Evolutionary conservation across 73 alveolate genomes (phyloP), one percentile per base, ranked within the genome.

Genomic region (Blepharisma stoltei): DNA sequence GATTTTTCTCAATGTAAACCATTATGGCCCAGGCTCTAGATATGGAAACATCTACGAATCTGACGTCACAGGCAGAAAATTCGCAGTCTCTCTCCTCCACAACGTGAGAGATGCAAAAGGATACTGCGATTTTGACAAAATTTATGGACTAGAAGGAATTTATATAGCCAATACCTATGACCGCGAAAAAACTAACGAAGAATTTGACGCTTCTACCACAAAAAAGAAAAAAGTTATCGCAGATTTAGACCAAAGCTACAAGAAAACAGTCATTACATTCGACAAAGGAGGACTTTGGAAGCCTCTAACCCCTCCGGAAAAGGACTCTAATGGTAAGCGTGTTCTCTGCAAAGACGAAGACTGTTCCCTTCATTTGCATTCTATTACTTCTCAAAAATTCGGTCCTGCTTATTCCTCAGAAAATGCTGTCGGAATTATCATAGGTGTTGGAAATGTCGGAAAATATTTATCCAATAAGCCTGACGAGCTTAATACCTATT

Each of bases 241-340:
- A 38, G 67, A 80, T 27, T 88, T 66, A 80, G 90, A 70, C 8
- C 54, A 55, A 45, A 82, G 89, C 49, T 46, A 76, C 41, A 78
- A 77, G 66, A 71, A 87, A 78, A 82, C 96, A 6, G 67, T 48
- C 49, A 93, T 95, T 45, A 88, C 97, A 32, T 88, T 88, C 78
- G 95, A 95, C 76, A 93, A 91, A 67, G 99, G 98, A 44, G 96
- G 96, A 38, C 80, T 67, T 48, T 95, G 99, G 99, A 76, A 84
- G 32, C 37, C 81, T 8, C 54, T 88, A 21, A 68, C 66, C 23
- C 81, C 95, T 43, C 95, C 95, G 44, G 18, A 38, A 32, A 47
- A 47, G 37, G 95, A 88, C 46, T 46, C 82, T 18, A 76, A 27
- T 23, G 84, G 84, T 7, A 50, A 76, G 41, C 11, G 50, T n/a